Conservation (phyloP, 2,329 filamentous ascomycete species). For the Cryphonectria japonica region DNA sequence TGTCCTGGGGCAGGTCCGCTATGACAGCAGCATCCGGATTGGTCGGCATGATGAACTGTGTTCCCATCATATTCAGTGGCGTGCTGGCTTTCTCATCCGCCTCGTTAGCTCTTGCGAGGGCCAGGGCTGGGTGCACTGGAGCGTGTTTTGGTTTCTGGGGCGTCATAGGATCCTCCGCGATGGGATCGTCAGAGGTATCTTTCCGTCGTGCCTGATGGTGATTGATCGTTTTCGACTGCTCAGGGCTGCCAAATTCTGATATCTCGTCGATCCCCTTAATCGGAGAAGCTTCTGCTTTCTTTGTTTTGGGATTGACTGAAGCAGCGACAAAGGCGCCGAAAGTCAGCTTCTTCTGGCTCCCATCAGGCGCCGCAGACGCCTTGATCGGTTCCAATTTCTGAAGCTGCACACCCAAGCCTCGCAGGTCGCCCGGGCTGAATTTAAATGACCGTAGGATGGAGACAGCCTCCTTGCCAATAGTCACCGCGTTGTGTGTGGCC, state of each 20-base stretch:
- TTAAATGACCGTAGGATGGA: conserved; percentile 79
- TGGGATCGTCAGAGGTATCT: conserved; percentile 51
- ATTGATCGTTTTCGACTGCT: conserved; percentile 38
- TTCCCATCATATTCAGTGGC: conserved; percentile 78
- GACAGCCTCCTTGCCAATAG: conserved; percentile 81
- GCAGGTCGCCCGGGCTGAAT: conserved; percentile 89
- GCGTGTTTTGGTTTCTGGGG: conserved; percentile 53
- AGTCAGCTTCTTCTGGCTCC: conserved; percentile 77
- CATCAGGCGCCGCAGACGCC: conserved; percentile 57
- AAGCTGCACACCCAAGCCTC: conserved; percentile 90
- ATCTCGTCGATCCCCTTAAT: conserved; percentile 49
- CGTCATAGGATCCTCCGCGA: conserved; percentile 58
- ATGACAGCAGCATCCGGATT: conserved; percentile 83
- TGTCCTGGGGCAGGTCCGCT: conserved; percentile 81
- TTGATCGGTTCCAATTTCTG: conserved; percentile 87
- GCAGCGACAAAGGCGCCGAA: conserved; percentile 61
- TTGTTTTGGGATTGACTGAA: conserved; percentile 41
- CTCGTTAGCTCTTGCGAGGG: conserved; percentile 53
- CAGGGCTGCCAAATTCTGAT: conserved; percentile 50
- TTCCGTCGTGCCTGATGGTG: conserved; percentile 32
- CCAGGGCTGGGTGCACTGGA: conserved; percentile 55
- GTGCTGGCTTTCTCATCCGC: conserved; percentile 62
- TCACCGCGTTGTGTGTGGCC: conserved; percentile 74
- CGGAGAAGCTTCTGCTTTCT: conserved; percentile 37
- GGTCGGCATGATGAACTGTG: conserved; percentile 87